Percentiles rank a stretch among this genome's conserved stretches.
phyloP scores from a whole-genome alignment of 2,329 filamentous ascomycete genomes.

The Trichoderma sp. region DNA sequence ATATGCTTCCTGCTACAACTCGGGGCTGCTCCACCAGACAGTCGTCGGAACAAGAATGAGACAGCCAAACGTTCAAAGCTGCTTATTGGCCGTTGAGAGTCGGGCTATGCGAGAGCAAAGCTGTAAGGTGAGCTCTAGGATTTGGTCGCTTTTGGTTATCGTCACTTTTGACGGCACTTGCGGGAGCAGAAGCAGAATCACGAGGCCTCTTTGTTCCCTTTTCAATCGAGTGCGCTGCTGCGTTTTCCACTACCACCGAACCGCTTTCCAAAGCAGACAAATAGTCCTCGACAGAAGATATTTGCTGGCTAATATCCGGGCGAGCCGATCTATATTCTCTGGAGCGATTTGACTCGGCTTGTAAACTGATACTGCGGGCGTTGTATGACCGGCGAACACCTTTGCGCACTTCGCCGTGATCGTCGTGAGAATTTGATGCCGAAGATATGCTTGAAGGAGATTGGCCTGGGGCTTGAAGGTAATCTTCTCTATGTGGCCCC shows the following conservation, averaged over 20 bases:
- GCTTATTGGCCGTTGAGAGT: not conserved
- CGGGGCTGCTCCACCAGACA: not conserved
- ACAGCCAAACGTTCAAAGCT: not conserved
- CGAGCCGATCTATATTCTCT: not conserved
- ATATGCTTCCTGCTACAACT: not conserved
- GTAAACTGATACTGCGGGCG: not conserved
- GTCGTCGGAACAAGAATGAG: not conserved
- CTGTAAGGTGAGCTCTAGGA: conserved; percentile 25
- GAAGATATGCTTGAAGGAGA: conserved; percentile 1
- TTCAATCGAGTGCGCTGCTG: conserved; percentile 25
- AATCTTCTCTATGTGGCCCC: not conserved
- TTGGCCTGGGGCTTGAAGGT: not conserved
- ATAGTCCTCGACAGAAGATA: not conserved
- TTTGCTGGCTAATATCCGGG: not conserved
- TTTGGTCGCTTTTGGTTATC: conserved; percentile 41
- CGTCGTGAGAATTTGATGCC: not conserved
- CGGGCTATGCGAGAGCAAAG: conserved; percentile 21
- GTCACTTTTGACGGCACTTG: conserved; percentile 47
- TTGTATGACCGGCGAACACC: not conserved
- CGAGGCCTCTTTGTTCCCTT: conserved; percentile 46
- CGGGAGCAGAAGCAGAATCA: conserved; percentile 45
- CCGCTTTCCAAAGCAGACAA: not conserved
- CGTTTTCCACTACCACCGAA: not conserved
- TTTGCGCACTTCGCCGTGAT: not conserved
- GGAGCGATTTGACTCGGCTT: not conserved